Evolutionary conservation across 2,329 filamentous ascomycete species (phyloP).

Genomic region (Acarospora socialis): DNA sequence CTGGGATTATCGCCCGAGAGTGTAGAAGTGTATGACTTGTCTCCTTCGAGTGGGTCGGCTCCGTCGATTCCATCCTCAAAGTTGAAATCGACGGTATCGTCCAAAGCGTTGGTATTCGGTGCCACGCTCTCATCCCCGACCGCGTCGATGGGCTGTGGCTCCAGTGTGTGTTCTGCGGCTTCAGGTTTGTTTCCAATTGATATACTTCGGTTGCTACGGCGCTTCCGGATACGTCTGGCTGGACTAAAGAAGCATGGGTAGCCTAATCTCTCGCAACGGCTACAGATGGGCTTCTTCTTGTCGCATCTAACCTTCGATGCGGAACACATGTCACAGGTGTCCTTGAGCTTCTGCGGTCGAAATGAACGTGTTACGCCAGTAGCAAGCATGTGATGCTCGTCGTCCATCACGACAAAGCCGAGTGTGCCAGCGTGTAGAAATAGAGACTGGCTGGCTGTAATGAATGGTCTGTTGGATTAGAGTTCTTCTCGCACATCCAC

Average conservation of each 20-base stretch:
- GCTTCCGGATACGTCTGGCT: conserved; percentile 14
- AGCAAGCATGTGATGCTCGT: no score
- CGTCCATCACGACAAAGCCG: no score
- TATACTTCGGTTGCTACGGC: neutral
- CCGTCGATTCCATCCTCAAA: neutral
- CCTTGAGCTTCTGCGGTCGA: conserved; percentile 2
- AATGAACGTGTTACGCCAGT: no score
- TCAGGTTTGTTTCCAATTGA: neutral
- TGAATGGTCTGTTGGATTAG: no score
- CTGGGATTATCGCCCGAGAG: neutral
- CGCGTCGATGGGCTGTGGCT: neutral
- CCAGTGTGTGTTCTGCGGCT: neutral
- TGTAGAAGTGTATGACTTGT: neutral
- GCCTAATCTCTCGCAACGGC: conserved; percentile 14
- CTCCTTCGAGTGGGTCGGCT: neutral
- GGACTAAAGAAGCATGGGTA: conserved; percentile 17
- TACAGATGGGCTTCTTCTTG: conserved; percentile 13
- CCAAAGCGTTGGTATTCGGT: neutral
- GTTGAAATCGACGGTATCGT: neutral
- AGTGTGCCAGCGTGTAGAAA: no score
- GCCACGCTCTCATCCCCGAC: neutral
- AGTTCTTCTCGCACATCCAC: no score
- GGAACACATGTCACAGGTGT: conserved; percentile 12
- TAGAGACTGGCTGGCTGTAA: no score
- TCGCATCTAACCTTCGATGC: conserved; percentile 14